Evolutionary conservation across 768 basidiomycete species (phyloP).

Genomic region (Boletus rex-veris): DNA sequence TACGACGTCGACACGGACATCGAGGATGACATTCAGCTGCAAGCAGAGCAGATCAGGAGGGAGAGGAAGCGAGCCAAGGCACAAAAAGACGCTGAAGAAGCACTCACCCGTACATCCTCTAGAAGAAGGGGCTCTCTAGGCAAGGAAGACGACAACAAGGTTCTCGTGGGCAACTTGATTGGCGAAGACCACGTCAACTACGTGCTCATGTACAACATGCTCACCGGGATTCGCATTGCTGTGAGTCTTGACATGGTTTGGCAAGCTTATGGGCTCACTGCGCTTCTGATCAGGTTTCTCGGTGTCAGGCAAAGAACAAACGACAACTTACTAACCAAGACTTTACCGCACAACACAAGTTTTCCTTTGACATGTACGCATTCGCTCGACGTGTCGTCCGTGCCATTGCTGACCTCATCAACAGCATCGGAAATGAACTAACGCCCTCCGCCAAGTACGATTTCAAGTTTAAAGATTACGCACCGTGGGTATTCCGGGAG

Average conservation of each 20-base stretch:
- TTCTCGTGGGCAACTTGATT: constrained; percentile 91
- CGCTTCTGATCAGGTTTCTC: constrained; percentile 64
- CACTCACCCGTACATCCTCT: constrained; percentile 38
- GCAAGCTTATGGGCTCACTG: constrained; percentile 1
- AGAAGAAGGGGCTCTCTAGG: constrained; percentile 21
- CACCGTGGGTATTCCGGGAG: constrained; percentile 96
- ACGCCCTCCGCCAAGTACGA: constrained; percentile 98
- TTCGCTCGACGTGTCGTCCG: not conserved
- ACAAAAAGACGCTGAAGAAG: constrained; percentile 60
- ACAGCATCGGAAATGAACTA: constrained; percentile 91
- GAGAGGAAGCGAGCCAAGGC: constrained; percentile 77
- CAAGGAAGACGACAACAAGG: constrained; percentile 46
- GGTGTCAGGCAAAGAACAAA: constrained; percentile 94
- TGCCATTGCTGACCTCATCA: constrained; percentile 3
- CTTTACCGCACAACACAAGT: constrained; percentile 88
- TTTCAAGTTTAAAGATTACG: constrained; percentile 99
- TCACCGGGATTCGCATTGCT: constrained; percentile 95
- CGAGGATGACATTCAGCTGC: constrained; percentile 70
- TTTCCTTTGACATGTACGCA: constrained; percentile 91
- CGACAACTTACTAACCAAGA: constrained; percentile 82
- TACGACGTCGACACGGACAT: constrained; percentile 39
- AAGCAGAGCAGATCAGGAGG: constrained; percentile 81
- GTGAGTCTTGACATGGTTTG: constrained; percentile 42
- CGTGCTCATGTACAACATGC: constrained; percentile 99
- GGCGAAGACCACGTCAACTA: constrained; percentile 99